Evolutionary conservation across 371 early-diverging fungal species (phyloP).

Genomic region (Basidiobolus heterosporus): DNA sequence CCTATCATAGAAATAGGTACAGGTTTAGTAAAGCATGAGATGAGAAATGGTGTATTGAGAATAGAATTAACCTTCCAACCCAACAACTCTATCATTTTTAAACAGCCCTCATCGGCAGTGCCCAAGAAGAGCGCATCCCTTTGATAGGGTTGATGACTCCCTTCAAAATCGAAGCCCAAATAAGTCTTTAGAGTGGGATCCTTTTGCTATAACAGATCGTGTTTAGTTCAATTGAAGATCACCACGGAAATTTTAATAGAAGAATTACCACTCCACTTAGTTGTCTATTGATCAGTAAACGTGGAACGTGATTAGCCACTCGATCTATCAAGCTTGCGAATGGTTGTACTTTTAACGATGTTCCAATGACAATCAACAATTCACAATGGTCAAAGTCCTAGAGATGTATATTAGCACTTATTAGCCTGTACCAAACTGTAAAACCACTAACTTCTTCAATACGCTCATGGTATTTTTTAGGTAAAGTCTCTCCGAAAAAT

Average conservation of each 20-base stretch:
- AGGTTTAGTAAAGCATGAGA: too few species aligned
- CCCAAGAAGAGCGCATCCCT: conserved; percentile 64
- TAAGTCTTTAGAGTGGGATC: conserved; percentile 9
- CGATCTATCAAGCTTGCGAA: conserved; percentile 63
- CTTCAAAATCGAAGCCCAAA: conserved; percentile 71
- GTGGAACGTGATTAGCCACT: conserved; percentile 44
- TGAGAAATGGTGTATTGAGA: too few species aligned
- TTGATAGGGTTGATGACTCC: conserved; percentile 30
- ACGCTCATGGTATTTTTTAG: conserved; percentile 45
- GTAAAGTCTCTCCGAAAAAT: conserved; percentile 86
- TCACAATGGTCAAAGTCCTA: conserved; percentile 62
- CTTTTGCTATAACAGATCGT: neutral
- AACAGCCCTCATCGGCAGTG: conserved; percentile 60
- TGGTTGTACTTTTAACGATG: conserved; percentile 71
- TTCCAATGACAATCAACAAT: conserved; percentile 81
- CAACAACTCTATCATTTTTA: conserved; percentile 32
- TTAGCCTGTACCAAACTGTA: neutral
- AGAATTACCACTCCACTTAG: conserved; percentile 41
- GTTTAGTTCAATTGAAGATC: neutral
- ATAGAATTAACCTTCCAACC: conserved; percentile 31
- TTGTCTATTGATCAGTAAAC: conserved; percentile 76
- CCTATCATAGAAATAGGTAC: too few species aligned
- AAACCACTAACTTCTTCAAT: conserved; percentile 17
- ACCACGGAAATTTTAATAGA: neutral
- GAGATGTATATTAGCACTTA: neutral